These are phyloP conservation scores for Aspergillus sp. DNA, from an alignment of 2,329 filamentous ascomycete species.

Conservation along the genomic window DNA sequence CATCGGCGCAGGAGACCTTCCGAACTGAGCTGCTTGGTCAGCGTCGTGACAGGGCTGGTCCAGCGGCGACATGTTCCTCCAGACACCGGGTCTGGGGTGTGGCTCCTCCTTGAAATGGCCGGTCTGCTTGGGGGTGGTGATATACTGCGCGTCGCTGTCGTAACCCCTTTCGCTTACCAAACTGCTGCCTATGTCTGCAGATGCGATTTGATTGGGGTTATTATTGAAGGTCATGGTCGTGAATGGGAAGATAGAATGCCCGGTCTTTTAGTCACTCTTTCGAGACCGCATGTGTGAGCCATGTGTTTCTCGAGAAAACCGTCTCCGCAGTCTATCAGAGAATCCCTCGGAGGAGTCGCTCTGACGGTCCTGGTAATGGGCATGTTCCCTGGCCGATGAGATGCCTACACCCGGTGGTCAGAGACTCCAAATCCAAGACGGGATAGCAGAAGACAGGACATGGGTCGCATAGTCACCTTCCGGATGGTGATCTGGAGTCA, in stretches of 20 bases:
- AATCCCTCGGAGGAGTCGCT: slow-evolving; percentile 23
- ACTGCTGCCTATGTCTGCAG: slow-evolving; percentile 31
- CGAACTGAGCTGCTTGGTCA: background rate
- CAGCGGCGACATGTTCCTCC: slow-evolving; percentile 8
- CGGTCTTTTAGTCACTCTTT: slow-evolving; percentile 13
- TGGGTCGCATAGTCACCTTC: slow-evolving; percentile 15
- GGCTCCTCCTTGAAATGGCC: slow-evolving; percentile 14
- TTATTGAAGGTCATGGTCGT: slow-evolving; percentile 15
- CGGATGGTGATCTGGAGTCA: background rate
- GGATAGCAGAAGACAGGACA: background rate
- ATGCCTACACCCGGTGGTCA: slow-evolving; percentile 8
- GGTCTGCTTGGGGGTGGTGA: slow-evolving; percentile 33
- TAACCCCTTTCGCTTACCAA: slow-evolving; percentile 40
- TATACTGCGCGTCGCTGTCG: slow-evolving; percentile 43
- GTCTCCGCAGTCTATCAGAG: slow-evolving; percentile 30
- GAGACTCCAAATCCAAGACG: background rate
- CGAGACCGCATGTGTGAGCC: slow-evolving; percentile 13
- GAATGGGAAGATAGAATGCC: slow-evolving; percentile 20
- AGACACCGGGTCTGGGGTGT: slow-evolving; percentile 7
- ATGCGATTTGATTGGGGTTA: slow-evolving; percentile 4
- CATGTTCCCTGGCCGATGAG: slow-evolving; percentile 11
- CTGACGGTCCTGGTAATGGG: background rate
- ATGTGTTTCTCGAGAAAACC: slow-evolving; percentile 34
- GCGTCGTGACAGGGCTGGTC: slow-evolving; percentile 7
- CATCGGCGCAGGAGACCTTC: slow-evolving; percentile 1